Base-by-base conservation (phyloP, 495 filamentous ascomycete species). In the Talaromyces nanjingensis region DNA sequence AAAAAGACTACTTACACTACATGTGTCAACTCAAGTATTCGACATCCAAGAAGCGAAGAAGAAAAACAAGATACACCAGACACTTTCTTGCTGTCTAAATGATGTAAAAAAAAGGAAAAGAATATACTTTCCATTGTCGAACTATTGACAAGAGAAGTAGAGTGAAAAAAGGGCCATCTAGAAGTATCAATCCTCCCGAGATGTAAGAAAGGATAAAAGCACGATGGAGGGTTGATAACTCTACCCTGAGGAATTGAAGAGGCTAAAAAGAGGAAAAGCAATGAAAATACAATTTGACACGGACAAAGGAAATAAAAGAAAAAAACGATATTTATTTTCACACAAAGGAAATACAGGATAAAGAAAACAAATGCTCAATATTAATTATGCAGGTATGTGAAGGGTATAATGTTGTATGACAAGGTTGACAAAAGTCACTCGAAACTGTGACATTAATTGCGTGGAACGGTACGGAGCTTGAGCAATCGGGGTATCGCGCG, bases 401-500 rank as follows among this genome's bases (percentile, higher is more conserved):
- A 37, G 52, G 57, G 52, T 49, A 67, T 67, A 63, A 63, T 54
- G 59, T 58, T 68, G 45, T 73, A 63, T 54, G 59, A 67, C 67
- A 67, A 74, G 71, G 67, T 64, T 62, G 68, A 71, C 72, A 67
- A 74, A 73, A 73, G 56, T 45, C 58, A 53, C 66, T 63, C 59
- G 59, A 29, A 29, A 59, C 56, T 34, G 56, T 37, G 31, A 33
- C 27, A 37, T 59, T 14, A 25, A 59, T 59, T 37, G 18, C 52
- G 20, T 55, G 49, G 49, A 54, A 52, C 0, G 16, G 45, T 8
- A 52, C n/a, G 16, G 20, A 27, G 52, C 70, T 71, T 72, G 65
- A 68, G 69, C 68, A 73, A 76, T 66, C 60, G 67, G 73, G 78
- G 76, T 80, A 79, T 79, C 77, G 77, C 68, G 69, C 69, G 22